A percentile compares a stretch with the other conserved stretches of the same genome.
Evolutionary conservation across 2,329 filamentous ascomycete genomes (phyloP).

Genomic region (Ascochyta rabiei): DNA sequence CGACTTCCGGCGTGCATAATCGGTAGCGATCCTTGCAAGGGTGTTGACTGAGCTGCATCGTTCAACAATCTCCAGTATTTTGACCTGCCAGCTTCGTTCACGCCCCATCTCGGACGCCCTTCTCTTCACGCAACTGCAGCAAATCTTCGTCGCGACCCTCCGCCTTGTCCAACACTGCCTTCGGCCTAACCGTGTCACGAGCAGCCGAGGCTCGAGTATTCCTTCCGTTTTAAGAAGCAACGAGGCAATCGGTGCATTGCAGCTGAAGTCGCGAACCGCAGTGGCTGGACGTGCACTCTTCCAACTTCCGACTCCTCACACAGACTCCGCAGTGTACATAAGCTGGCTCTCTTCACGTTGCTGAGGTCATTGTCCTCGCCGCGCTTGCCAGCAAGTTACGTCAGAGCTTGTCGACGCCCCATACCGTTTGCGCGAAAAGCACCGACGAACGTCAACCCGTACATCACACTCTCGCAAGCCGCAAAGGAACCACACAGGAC

Average conservation of each 20-base stretch:
- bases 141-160: conserved; percentile 19
- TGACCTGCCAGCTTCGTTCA: conserved; percentile 3
- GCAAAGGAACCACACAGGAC: conserved; percentile 22
- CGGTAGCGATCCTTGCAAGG: conserved; percentile 12
- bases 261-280: conserved; percentile 28
- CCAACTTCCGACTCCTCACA: conserved; percentile 12
- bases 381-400: conserved; percentile 22
- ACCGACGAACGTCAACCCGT: conserved; percentile 13
- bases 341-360: conserved; percentile 32
- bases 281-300: conserved; percentile 21
- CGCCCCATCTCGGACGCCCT: conserved; percentile 8
- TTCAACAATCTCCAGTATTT: conserved; percentile 14
- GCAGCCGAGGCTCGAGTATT: conserved; percentile 41
- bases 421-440: conserved; percentile 11
- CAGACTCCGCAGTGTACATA: conserved; percentile 23
- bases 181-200: conserved; percentile 43
- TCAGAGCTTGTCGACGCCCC: conserved; percentile 28
- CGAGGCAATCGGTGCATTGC: conserved; percentile 18
- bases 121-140: conserved; percentile 5
- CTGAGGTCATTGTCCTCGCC: conserved; percentile 20
- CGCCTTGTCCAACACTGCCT: conserved; percentile 20
- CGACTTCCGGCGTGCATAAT: conserved; percentile 18
- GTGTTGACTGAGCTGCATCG: conserved; percentile 14
- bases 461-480: conserved; percentile 1
- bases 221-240: conserved; percentile 27